These are phyloP conservation scores for Aspergillus awamori DNA, from an alignment of 2,329 filamentous ascomycete species.

Conservation along the genomic window DNA sequence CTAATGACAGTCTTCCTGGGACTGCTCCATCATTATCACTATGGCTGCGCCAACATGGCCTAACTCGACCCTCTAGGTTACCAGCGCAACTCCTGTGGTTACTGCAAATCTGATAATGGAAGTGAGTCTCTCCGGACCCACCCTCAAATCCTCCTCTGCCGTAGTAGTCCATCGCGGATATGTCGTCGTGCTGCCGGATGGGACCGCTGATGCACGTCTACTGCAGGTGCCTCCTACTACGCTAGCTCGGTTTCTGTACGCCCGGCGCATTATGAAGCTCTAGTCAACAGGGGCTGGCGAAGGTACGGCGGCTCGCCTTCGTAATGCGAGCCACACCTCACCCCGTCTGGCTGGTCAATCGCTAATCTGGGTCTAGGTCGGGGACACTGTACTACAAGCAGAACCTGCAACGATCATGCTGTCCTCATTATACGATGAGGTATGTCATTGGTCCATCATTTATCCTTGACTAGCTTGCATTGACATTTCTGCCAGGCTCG, in stretches of 20 bases:
- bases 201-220: constrained; percentile 17
- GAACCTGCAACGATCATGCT: constrained; percentile 75
- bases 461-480: not conserved
- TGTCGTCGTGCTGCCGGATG: constrained; percentile 6
- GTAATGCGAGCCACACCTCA: not conserved
- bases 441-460: constrained; percentile 19
- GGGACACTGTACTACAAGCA: constrained; percentile 55
- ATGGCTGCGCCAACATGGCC: constrained; percentile 13
- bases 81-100: constrained; percentile 52
- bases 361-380: constrained; percentile 39
- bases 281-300: constrained; percentile 54
- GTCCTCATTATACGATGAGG: constrained; percentile 72
- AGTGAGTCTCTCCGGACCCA: constrained; percentile 42
- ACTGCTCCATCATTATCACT: not conserved
- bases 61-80: constrained; percentile 40
- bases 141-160: constrained; percentile 4
- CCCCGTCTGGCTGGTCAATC: not conserved
- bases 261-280: constrained; percentile 51
- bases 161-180: constrained; percentile 1
- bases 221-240: constrained; percentile 50
- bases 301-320: constrained; percentile 35
- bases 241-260: constrained; percentile 48
- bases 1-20: constrained; percentile 8
- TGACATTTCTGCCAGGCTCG: constrained; percentile 35
- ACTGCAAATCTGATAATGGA: constrained; percentile 51